Evolutionary conservation across 441 rosid species (phyloP).

Genomic region (Jatropha podagrica): DNA sequence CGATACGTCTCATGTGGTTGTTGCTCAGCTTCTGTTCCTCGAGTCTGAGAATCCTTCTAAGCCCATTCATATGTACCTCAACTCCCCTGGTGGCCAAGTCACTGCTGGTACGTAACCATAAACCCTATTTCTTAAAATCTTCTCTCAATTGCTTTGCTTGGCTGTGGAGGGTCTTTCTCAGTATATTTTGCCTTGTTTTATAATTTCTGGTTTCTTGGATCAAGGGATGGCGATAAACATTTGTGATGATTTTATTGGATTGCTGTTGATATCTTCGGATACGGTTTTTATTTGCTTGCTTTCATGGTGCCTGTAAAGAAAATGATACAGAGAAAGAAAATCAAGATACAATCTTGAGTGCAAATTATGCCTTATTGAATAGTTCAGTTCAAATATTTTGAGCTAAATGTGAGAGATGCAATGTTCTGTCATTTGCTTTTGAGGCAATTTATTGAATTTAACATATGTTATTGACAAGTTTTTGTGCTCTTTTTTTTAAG

Average conservation of each 20-base stretch:
- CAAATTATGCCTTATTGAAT: too few species aligned
- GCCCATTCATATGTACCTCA: constrained; percentile 95
- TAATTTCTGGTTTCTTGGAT: background rate
- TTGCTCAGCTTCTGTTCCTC: constrained; percentile 96
- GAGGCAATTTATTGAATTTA: too few species aligned
- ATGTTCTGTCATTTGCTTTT: too few species aligned
- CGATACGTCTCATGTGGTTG: constrained; percentile 89
- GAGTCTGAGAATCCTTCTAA: constrained; percentile 98
- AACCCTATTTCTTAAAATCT: background rate
- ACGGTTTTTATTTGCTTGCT: too few species aligned
- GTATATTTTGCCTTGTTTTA: background rate
- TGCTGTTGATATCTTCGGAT: background rate
- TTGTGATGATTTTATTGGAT: background rate
- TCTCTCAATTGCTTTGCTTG: too few species aligned
- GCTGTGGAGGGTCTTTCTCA: background rate
- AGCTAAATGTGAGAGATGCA: too few species aligned
- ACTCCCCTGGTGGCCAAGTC: constrained; percentile 98
- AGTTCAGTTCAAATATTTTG: too few species aligned
- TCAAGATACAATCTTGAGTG: too few species aligned
- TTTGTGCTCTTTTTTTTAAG: too few species aligned
- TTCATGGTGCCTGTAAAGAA: too few species aligned
- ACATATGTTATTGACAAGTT: too few species aligned
- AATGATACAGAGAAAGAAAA: too few species aligned
- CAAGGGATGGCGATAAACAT: background rate
- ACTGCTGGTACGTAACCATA: constrained; percentile 59